phyloP scores from a whole-genome alignment of 2,329 filamentous ascomycete species.

The Colletotrichum cereale region DNA sequence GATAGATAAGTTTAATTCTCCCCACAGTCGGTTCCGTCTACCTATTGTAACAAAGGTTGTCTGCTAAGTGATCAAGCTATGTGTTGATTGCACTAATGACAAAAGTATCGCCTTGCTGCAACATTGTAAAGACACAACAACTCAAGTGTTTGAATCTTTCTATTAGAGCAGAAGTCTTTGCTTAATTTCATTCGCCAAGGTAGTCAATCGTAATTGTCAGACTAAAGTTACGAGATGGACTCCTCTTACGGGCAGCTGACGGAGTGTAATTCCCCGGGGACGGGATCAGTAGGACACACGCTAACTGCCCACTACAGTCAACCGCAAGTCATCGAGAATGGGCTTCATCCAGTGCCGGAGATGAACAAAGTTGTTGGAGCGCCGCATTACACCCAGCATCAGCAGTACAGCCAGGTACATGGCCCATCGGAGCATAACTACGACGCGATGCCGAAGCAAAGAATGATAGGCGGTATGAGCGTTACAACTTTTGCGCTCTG shows the following conservation, averaged over 20 bases:
- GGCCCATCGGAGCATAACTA: background rate
- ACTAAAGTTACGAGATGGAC: slow-evolving; percentile 7
- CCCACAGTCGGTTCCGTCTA: too few relatives aligned
- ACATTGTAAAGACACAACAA: too few relatives aligned
- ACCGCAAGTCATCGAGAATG: slow-evolving; percentile 10
- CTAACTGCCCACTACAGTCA: background rate
- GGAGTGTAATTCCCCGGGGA: background rate
- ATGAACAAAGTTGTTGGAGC: slow-evolving; percentile 16
- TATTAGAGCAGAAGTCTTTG: slow-evolving; percentile 1
- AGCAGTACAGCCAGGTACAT: slow-evolving; percentile 11
- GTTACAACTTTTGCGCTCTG: slow-evolving; percentile 12
- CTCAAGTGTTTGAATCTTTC: background rate
- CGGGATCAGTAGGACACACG: background rate
- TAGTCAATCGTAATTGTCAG: background rate
- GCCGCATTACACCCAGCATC: background rate
- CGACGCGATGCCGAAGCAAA: background rate
- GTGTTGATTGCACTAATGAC: too few relatives aligned
- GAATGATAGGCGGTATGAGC: slow-evolving; percentile 20
- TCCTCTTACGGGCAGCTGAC: background rate
- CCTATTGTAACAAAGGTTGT: too few relatives aligned
- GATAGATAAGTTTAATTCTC: too few relatives aligned
- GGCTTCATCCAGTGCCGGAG: slow-evolving; percentile 21
- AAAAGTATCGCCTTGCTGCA: background rate
- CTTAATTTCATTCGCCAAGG: background rate
- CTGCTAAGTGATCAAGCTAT: too few relatives aligned